A percentile compares a stretch with the other conserved stretches of the same genome.
phyloP scores from a whole-genome alignment of 2,329 filamentous ascomycete genomes.

The Magnaporthales sp. region DNA sequence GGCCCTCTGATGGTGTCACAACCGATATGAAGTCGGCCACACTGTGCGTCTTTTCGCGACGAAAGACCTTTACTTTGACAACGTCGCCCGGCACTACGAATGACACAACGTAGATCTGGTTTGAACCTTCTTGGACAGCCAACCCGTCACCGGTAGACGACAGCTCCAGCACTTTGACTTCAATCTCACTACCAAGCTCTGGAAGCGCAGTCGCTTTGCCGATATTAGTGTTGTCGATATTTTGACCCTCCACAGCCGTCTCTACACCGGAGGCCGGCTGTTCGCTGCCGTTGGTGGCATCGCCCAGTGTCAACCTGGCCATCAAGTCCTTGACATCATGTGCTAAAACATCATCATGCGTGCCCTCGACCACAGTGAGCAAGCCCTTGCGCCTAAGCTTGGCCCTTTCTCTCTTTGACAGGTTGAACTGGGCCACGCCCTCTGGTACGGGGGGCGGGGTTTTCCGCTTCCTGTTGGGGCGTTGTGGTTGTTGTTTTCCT shows the following conservation, averaged over 20 bases:
- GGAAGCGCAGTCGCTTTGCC: conserved; percentile 36
- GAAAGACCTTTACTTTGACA: conserved; percentile 69
- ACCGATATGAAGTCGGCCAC: conserved; percentile 78
- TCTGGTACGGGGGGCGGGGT: conserved; percentile 7
- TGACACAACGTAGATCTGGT: conserved; percentile 74
- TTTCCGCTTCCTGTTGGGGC: conserved; percentile 4
- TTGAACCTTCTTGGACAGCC: conserved; percentile 55
- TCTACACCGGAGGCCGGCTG: conserved; percentile 12
- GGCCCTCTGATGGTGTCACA: conserved; percentile 60
- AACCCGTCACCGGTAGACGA: conserved; percentile 92
- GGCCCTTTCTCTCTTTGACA: conserved; percentile 30
- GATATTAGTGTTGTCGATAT: neutral
- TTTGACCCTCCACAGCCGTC: conserved; percentile 5
- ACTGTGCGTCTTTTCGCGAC: conserved; percentile 61
- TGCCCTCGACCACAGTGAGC: conserved; percentile 43
- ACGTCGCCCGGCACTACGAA: conserved; percentile 82
- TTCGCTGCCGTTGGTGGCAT: neutral
- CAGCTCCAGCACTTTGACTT: conserved; percentile 71
- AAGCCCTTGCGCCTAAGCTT: conserved; percentile 20
- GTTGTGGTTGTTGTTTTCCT: neutral
- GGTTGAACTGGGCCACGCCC: neutral
- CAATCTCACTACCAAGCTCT: conserved; percentile 63
- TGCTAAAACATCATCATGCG: conserved; percentile 57
- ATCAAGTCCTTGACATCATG: conserved; percentile 52
- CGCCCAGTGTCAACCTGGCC: conserved; percentile 27